A percentile compares a stretch with the other conserved stretches of the same genome.
phyloP scores from a whole-genome alignment of 257 asterid species.

The Solanum sparsipilum region DNA sequence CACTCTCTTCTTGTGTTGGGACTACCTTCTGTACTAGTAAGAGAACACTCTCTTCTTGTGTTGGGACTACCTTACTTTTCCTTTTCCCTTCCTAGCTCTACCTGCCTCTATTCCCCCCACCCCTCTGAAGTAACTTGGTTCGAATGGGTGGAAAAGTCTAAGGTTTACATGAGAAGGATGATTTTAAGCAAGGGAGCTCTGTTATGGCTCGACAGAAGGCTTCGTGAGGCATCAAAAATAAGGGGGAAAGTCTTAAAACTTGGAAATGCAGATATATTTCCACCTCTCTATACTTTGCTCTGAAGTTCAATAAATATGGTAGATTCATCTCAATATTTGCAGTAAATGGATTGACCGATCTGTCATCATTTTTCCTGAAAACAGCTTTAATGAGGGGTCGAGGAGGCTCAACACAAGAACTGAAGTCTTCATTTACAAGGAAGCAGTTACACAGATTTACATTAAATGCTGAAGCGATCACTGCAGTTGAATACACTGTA shows the following conservation, averaged over 20 bases:
- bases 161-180: neutral
- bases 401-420: neutral
- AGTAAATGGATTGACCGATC: neutral
- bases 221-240: neutral
- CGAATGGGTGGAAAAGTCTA: neutral
- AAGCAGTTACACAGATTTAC: neutral
- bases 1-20: neutral
- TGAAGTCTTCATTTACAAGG: neutral
- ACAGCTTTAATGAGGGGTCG: neutral
- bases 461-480: neutral
- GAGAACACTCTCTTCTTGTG: neutral
- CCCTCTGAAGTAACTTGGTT: neutral
- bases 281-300: neutral
- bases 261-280: neutral
- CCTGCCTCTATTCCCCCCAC: neutral
- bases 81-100: neutral
- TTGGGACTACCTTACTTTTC: neutral
- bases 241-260: neutral
- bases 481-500: neutral
- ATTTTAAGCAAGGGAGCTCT: neutral
- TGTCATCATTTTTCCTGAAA: neutral
- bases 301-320: neutral
- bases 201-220: neutral
- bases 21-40: neutral
- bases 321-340: neutral